Conservation (phyloP, 352 stramenopile species). For the Phytophthora litchii region DNA sequence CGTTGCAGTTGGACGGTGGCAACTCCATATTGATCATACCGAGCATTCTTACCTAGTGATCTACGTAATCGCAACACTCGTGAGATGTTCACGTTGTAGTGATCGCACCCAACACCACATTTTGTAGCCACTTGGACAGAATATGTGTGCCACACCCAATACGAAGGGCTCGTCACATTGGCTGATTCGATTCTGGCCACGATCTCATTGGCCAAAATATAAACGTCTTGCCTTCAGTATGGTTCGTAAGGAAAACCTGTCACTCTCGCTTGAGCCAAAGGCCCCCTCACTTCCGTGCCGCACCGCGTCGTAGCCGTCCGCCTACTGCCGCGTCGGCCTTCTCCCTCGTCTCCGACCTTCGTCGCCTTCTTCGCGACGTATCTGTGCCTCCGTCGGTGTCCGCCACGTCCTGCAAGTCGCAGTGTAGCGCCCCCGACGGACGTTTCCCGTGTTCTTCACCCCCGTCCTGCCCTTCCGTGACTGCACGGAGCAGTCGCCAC, state of each 20-base stretch:
- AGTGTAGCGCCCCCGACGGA: constrained; percentile 2
- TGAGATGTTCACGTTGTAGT: constrained; percentile 2
- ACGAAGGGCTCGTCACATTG: constrained; percentile 21
- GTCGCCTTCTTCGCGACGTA: too few species aligned
- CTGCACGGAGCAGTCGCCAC: constrained; percentile 33
- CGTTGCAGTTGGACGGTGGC: too few species aligned
- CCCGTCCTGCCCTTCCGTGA: constrained; percentile 22
- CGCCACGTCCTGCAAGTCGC: too few species aligned
- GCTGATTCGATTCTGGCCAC: not conserved
- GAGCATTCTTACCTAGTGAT: too few species aligned
- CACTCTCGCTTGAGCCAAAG: constrained; percentile 1
- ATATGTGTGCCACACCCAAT: constrained; percentile 8
- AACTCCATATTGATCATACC: too few species aligned
- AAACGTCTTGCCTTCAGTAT: constrained; percentile 10
- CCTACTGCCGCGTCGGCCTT: not conserved
- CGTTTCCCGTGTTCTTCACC: constrained; percentile 9
- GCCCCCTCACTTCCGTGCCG: constrained; percentile 20
- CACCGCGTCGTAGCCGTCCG: not conserved
- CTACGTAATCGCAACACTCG: too few species aligned
- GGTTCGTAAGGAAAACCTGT: constrained; percentile 1
- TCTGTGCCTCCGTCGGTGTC: too few species aligned
- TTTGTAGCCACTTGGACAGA: constrained; percentile 1
- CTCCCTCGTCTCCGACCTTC: too few species aligned
- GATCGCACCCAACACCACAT: not conserved
- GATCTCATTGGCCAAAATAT: constrained; percentile 19